phyloP scores from a whole-genome alignment of 371 early-diverging fungal species.

The Mucor lusitanicus region DNA sequence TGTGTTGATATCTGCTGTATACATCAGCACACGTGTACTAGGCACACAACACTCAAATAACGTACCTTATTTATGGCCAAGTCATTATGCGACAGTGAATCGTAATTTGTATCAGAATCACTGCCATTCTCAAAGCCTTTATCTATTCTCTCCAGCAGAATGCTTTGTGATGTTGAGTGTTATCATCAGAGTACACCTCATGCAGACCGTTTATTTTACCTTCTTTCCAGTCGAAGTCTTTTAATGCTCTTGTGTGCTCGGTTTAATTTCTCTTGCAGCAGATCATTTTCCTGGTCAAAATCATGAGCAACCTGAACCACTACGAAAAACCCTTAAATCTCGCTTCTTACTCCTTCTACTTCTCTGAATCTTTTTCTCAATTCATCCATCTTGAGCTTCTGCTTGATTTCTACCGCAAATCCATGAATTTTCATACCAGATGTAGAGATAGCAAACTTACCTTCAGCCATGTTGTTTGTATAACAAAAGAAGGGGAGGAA shows the following conservation, averaged over 20 bases:
- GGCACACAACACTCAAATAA: background rate
- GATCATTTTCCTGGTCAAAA: conserved; percentile 44
- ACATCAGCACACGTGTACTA: background rate
- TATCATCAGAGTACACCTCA: background rate
- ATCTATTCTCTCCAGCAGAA: conserved; percentile 38
- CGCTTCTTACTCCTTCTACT: conserved; percentile 57
- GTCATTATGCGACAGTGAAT: conserved; percentile 19
- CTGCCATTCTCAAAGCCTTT: conserved; percentile 13
- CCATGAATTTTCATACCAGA: background rate
- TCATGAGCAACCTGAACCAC: background rate
- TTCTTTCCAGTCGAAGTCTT: conserved; percentile 41
- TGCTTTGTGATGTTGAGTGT: background rate
- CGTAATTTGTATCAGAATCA: conserved; percentile 26
- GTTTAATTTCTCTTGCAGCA: conserved; percentile 39
- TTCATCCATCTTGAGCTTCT: conserved; percentile 57
- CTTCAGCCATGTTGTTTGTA: conserved; percentile 11
- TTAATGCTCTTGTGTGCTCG: conserved; percentile 49
- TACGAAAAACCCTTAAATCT: background rate
- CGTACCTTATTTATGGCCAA: conserved; percentile 10
- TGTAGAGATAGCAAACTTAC: background rate
- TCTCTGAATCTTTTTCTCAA: conserved; percentile 61
- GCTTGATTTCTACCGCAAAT: conserved; percentile 18
- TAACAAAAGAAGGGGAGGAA: background rate
- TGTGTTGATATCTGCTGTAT: background rate
- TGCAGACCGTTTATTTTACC: conserved; percentile 9